phyloP scores from a whole-genome alignment of 2,329 filamentous ascomycete genomes.

The Scedosporium dehoogii region DNA sequence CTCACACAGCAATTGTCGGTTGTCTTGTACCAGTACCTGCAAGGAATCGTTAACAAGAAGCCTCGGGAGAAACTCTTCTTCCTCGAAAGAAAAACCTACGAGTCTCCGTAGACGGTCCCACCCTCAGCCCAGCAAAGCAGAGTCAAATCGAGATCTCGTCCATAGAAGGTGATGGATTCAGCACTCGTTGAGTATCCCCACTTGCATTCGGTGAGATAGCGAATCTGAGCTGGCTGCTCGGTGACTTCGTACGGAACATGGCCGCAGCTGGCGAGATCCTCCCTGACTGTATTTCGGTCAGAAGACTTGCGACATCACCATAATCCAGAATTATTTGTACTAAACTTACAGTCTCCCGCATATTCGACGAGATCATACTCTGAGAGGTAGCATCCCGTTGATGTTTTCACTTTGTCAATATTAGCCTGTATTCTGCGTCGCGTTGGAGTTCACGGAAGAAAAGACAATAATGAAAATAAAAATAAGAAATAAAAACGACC shows the following conservation, averaged over 20 bases:
- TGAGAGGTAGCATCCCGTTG: background rate
- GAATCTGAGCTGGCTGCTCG: background rate
- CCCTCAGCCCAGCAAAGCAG: conserved; percentile 7
- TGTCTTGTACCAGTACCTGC: conserved; percentile 8
- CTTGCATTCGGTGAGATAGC: conserved; percentile 8
- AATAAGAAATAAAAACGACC: too few species aligned
- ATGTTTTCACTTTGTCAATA: conserved; percentile 3
- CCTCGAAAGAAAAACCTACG: background rate
- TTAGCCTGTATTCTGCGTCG: background rate
- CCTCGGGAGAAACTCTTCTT: background rate
- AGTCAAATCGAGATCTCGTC: conserved; percentile 5
- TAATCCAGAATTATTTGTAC: background rate
- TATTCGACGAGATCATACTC: conserved; percentile 8
- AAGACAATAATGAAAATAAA: background rate
- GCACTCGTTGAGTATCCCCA: background rate
- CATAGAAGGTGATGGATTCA: conserved; percentile 6
- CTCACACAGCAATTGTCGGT: conserved; percentile 7
- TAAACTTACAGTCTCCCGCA: conserved; percentile 4
- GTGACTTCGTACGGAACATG: conserved; percentile 1
- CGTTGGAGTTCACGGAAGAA: background rate
- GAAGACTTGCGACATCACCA: background rate
- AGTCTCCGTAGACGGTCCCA: background rate
- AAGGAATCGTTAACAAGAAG: background rate
- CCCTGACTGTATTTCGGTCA: background rate
- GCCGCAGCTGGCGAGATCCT: conserved; percentile 4